phyloP scores from a whole-genome alignment of 2,329 filamentous ascomycete species.

The Colletotrichum musicola region DNA sequence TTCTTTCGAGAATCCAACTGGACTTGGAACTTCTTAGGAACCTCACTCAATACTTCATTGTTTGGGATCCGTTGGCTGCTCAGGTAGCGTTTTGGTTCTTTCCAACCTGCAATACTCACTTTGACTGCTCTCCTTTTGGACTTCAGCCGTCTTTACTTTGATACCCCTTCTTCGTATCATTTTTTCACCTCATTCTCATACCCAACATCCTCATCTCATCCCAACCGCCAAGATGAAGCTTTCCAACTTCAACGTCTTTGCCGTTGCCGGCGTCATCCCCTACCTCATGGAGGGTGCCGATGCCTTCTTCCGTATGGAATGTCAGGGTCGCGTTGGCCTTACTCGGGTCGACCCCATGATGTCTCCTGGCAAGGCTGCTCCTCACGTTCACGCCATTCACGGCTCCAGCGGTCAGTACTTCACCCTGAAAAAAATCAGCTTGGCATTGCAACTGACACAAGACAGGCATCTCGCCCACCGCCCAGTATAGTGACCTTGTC shows the following conservation, averaged over 20 bases:
- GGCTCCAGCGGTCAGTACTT: slow-evolving; percentile 78
- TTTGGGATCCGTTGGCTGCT: slow-evolving; percentile 16
- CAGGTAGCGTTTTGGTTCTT: slow-evolving; percentile 17
- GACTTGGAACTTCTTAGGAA: slow-evolving; percentile 12
- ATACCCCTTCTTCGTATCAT: slow-evolving; percentile 34
- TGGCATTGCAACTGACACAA: slow-evolving; percentile 39
- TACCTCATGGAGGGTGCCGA: slow-evolving; percentile 51
- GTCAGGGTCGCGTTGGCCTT: slow-evolving; percentile 76
- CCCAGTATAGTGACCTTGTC: slow-evolving; percentile 69
- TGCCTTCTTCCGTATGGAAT: slow-evolving; percentile 94
- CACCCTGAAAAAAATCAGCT: neutral
- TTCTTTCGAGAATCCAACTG: slow-evolving; percentile 19
- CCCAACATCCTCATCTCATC: slow-evolving; percentile 26
- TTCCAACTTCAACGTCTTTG: neutral
- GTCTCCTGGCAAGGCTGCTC: slow-evolving; percentile 67
- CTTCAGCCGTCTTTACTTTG: slow-evolving; percentile 34
- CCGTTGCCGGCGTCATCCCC: neutral
- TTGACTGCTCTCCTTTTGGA: slow-evolving; percentile 10
- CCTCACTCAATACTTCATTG: slow-evolving; percentile 18
- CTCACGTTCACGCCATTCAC: slow-evolving; percentile 81
- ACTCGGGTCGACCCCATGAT: slow-evolving; percentile 85
- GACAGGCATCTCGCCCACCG: slow-evolving; percentile 73
- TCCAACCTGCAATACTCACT: slow-evolving; percentile 5
- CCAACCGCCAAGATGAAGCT: slow-evolving; percentile 41
- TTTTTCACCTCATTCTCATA: slow-evolving; percentile 1